Evolutionary conservation across 352 stramenopile species (phyloP).

Genomic region (Pythium diclinum): DNA sequence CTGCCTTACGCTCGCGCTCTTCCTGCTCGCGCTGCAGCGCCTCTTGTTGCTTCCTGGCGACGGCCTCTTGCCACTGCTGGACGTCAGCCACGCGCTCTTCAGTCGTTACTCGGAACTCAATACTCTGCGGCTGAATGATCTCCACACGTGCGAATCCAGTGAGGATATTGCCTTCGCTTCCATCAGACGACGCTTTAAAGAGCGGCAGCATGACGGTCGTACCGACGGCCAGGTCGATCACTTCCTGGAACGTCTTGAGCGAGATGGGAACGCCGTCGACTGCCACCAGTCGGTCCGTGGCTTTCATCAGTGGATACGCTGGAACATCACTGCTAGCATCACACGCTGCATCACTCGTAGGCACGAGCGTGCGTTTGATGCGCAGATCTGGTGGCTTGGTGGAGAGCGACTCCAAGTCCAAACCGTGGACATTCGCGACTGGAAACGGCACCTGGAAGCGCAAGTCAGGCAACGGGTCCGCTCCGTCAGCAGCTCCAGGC

Average conservation of each 20-base stretch:
- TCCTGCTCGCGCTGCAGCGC: slow-evolving; percentile 33
- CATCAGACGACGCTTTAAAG: slow-evolving; percentile 32
- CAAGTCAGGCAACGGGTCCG: slow-evolving; percentile 9
- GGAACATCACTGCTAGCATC: slow-evolving; percentile 11
- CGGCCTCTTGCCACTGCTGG: slow-evolving; percentile 31
- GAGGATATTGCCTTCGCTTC: slow-evolving; percentile 34
- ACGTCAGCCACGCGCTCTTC: slow-evolving; percentile 31
- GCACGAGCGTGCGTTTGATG: slow-evolving; percentile 15
- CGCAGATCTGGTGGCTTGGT: slow-evolving; percentile 19
- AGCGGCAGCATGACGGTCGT: slow-evolving; percentile 45
- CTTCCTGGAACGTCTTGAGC: slow-evolving; percentile 41
- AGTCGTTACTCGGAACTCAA: slow-evolving; percentile 51
- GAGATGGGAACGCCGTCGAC: slow-evolving; percentile 48
- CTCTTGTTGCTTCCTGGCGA: slow-evolving; percentile 30
- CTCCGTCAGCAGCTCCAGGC: not conserved
- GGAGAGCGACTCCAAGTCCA: slow-evolving; percentile 26
- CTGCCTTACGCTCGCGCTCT: slow-evolving; percentile 33
- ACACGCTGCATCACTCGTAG: slow-evolving; percentile 14
- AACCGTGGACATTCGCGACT: slow-evolving; percentile 1
- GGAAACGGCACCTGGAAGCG: slow-evolving; percentile 37
- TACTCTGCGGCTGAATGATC: slow-evolving; percentile 43
- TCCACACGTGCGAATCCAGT: slow-evolving; percentile 60
- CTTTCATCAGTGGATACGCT: slow-evolving; percentile 25
- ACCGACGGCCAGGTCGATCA: slow-evolving; percentile 38
- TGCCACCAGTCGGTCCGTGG: slow-evolving; percentile 43